Base-by-base conservation (phyloP, 768 basidiomycete species). In the Myochromella boudieri region DNA sequence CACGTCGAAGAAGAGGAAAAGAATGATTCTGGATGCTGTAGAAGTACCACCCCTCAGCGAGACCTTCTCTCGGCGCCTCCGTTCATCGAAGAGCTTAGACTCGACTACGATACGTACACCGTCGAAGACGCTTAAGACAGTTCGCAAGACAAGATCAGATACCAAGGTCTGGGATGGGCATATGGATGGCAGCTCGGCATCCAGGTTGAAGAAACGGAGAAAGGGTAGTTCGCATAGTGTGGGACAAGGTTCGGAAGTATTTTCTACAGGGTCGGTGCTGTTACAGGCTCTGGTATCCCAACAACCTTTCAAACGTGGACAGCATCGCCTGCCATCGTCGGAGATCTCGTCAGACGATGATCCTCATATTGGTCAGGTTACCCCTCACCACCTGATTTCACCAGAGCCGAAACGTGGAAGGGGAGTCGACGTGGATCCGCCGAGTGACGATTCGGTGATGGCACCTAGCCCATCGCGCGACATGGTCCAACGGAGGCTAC, bases 361-460 rank as follows among this genome's bases (percentile, higher is more conserved):
- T 51, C 76, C 74, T 0, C 71, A 74, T 49, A 49, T 79, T 21
- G 84, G 84, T 0, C 82, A 85, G 60, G 81, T 86, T 14, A 86
- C 83, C 0, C 84, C 85, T n/a, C 76, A 77, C 49, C 81, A 82
- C 55, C 62, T 87, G 25, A 77, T 80, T 29, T 89, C 85, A 6
- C 84, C 85, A 5, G 73, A 69, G 17, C 63, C 76, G 32, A 78
- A 72, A 27, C 73, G 75, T 31, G 53, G 61, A 17, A 60, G 65
- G 50, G 56, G 37, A 43, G 25, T 15, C n/a, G 38, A 43, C 10
- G 61, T 65, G 25, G 71, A 76, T 44, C 64, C 65, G 1, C 65
- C 68, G 3, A 76, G 76, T 56, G 81, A 82, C 53, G 75, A 77
- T 56, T 71, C 70, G 6, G 62, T 54, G 2, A 51, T 69, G 57